Evolutionary conservation across 495 filamentous ascomycete genomes (phyloP), one percentile per base, ranked within the genome.

Genomic region (Astrocystis sublimbata): DNA sequence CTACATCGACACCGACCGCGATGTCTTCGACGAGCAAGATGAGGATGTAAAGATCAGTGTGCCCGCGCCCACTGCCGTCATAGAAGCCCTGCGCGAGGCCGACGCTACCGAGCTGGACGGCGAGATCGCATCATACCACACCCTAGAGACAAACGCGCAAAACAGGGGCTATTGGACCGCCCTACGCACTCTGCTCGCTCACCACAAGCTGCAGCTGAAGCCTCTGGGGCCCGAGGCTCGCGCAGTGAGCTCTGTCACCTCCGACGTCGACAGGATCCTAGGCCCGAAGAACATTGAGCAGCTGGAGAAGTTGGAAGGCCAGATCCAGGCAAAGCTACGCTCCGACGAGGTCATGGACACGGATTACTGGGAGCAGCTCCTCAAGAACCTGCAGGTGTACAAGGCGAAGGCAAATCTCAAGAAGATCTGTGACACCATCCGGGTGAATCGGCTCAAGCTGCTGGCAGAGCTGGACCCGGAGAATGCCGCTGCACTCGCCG

Each of bases 351-450:
- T 90, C 9, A 92, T 98, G 68, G 96, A 98, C 77, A 91, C 89
- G 4, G 94, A 98, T 72, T 98, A 98, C 73, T 98, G 94, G 94
- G 92, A 96, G 65, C 90, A 96, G 68, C 82, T 98, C 2, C 80
- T 98, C 49, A 85, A 88, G 64, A 96, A 89, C 69, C 77, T 98
- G 41, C 79, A 88, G 13, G 86, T 96, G 3, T 97, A 89, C 86
- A 98, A 97, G 75, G 91, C 93, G 5, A 92, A 90, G 69, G 92
- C 93, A 2, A 91, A 89, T 67, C 76, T 98, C 35, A 88, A 89
- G 74, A 87, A 86, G 45, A 85, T 97, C 8, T 94, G 88, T 63
- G 86, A 91, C 59, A 85, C 84, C 5, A 89, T 97, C 60, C 85
- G 92, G 65, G 85, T 87, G 35, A 88, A 88, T 47, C 85, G 90